Evolutionary conservation across 2,329 filamentous ascomycete species (phyloP).

Genomic region (Amylocarpus encephaloides): DNA sequence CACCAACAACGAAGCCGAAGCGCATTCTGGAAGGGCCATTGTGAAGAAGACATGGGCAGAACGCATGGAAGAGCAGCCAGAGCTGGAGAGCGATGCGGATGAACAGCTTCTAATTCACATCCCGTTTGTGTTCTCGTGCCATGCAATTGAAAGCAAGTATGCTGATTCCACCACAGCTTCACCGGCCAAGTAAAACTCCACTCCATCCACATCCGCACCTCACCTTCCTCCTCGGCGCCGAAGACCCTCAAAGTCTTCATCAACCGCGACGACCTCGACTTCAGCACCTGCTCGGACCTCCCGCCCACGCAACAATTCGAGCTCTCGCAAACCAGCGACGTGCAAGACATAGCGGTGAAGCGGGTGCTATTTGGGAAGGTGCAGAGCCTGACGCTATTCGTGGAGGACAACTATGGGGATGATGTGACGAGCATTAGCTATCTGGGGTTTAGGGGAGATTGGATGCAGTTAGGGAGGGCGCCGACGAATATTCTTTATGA

Average conservation of each 20-base stretch:
- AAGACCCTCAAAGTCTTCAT: conserved; percentile 79
- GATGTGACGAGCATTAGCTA: conserved; percentile 76
- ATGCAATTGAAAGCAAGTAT: too few relatives aligned
- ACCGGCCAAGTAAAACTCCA: conserved; percentile 91
- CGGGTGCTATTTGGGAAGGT: conserved; percentile 84
- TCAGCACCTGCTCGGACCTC: conserved; percentile 64
- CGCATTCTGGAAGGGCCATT: conserved; percentile 64
- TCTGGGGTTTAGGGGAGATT: conserved; percentile 89
- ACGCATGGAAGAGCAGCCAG: conserved; percentile 62
- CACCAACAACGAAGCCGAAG: conserved; percentile 73
- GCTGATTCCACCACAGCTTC: too few relatives aligned
- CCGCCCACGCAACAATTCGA: conserved; percentile 69
- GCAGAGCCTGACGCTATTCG: conserved; percentile 77
- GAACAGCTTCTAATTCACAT: conserved; percentile 91
- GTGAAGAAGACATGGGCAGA: conserved; percentile 90
- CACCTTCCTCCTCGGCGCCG: conserved; percentile 63
- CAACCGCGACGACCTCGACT: conserved; percentile 85
- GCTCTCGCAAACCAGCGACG: conserved; percentile 68
- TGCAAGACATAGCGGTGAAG: conserved; percentile 84
- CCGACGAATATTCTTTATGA: conserved; percentile 87
- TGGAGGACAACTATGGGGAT: conserved; percentile 80
- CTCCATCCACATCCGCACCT: conserved; percentile 78
- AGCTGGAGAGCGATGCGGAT: conserved; percentile 80
- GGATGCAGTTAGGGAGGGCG: conserved; percentile 77
- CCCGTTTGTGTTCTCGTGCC: conserved; percentile 67